phyloP scores from a whole-genome alignment of 169 alveolate species.

The Babesia bovis region DNA sequence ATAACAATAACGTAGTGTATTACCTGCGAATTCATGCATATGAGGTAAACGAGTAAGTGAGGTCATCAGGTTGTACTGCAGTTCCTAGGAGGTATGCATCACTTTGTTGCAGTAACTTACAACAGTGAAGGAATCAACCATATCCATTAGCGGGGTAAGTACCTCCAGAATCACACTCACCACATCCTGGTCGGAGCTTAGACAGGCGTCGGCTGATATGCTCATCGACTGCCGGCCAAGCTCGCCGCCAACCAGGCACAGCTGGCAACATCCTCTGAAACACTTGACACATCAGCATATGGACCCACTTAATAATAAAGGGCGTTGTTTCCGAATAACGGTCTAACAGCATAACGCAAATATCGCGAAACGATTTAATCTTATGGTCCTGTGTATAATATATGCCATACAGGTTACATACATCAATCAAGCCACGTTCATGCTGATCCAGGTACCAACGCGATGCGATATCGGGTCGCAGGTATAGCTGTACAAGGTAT shows the following conservation, averaged over 20 bases:
- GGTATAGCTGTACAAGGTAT: conserved; percentile 33
- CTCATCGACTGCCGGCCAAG: conserved; percentile 43
- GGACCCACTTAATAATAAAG: conserved; percentile 28
- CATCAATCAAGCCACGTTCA: conserved; percentile 16
- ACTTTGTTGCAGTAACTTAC: neutral
- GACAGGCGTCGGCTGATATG: conserved; percentile 38
- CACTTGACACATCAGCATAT: neutral
- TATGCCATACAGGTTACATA: neutral
- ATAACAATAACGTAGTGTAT: neutral
- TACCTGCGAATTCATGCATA: conserved; percentile 35
- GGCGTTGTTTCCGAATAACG: conserved; percentile 37
- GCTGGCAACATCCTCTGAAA: conserved; percentile 46
- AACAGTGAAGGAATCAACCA: conserved; percentile 20
- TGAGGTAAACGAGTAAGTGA: conserved; percentile 45
- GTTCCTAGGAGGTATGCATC: conserved; percentile 1
- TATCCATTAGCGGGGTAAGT: conserved; percentile 43
- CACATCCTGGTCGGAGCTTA: conserved; percentile 15
- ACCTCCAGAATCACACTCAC: conserved; percentile 30
- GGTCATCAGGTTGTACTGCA: conserved; percentile 37
- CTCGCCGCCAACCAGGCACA: conserved; percentile 52
- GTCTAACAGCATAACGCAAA: conserved; percentile 29
- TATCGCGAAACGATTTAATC: conserved; percentile 24
- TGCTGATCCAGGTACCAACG: conserved; percentile 40
- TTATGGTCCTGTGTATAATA: conserved; percentile 9
- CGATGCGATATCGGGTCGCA: conserved; percentile 34